Base-by-base conservation (phyloP, 139 green algal species). In the Ettlia oleoabundans region DNA sequence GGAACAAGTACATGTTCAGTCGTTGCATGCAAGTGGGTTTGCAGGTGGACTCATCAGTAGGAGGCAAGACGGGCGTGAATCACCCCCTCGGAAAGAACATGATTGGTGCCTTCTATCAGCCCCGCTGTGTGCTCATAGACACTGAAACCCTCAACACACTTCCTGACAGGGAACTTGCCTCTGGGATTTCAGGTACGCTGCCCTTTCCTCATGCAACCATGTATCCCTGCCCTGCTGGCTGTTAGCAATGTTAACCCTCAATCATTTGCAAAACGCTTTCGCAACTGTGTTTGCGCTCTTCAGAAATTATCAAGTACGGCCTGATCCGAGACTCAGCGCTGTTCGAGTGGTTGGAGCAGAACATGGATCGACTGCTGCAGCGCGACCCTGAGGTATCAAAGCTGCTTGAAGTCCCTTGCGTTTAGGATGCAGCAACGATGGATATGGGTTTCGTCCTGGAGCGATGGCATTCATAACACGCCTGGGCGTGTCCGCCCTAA, bases 11-110 rank as follows among this genome's bases (percentile, higher is more conserved):
- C 47, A 10, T 24, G 47, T 58, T 58, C 47, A 58, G 13, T 15
- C 18, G 18, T n/a, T 5, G 30, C 33, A 47, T 19, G 7, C 32
- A n/a, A n/a, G n/a, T n/a, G n/a, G n/a, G n/a, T 19, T 33, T 30
- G 15, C 71, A 78, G 71, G 97, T 99, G 33, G 97, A 99, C 86
- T 98, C 93, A 5, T 98, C 94, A 26, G 97, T 99, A 21, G 97
- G 97, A 32, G 97, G 97, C 84, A 99, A 99, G 85, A 99, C 97
- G 10, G 90, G 90, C 41, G 97, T 99, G 9, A 99, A 99, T 92
- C 97, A 99, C 86, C 92, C 96, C 7, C 85, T 98, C 78, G 97
- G 96, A 66, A 99, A 99, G 89, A 99, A 99, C 93, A 99, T 99
- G 97, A 98, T 99, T 73, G 97, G 97, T 35, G 97, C 97, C 7